phyloP scores from a whole-genome alignment of 306 rosid species.

The Bauhinia variegata region DNA sequence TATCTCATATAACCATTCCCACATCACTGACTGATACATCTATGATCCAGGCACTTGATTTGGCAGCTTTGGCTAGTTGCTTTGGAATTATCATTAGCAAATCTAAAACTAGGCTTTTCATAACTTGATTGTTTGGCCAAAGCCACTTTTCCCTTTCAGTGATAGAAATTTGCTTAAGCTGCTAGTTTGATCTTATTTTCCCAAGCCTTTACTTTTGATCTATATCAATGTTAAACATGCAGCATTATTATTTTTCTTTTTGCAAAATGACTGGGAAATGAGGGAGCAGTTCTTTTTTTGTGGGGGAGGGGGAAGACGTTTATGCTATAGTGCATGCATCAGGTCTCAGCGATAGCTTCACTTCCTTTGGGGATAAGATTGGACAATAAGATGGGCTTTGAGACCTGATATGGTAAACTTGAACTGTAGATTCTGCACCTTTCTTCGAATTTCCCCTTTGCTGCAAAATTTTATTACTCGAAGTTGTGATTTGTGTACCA shows the following conservation, averaged over 20 bases:
- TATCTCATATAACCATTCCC: background rate
- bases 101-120: background rate
- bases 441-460: background rate
- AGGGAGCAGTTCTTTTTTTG: background rate
- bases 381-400: background rate
- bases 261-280: background rate
- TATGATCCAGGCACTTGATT: background rate
- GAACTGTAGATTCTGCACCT: background rate
- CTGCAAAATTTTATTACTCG: background rate
- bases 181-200: background rate
- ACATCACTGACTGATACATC: background rate
- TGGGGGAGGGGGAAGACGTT: background rate
- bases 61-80: background rate
- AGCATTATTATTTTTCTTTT: background rate
- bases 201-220: background rate
- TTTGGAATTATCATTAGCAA: background rate
- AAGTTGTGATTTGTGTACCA: background rate
- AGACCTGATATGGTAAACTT: background rate
- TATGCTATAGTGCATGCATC: background rate
- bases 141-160: background rate
- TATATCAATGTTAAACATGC: background rate
- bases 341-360: no score
- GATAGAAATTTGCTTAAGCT: background rate
- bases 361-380: no score
- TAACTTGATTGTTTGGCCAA: background rate